Conservation (phyloP, 495 filamentous ascomycete genomes). For the Daldinia caldariorum region DNA sequence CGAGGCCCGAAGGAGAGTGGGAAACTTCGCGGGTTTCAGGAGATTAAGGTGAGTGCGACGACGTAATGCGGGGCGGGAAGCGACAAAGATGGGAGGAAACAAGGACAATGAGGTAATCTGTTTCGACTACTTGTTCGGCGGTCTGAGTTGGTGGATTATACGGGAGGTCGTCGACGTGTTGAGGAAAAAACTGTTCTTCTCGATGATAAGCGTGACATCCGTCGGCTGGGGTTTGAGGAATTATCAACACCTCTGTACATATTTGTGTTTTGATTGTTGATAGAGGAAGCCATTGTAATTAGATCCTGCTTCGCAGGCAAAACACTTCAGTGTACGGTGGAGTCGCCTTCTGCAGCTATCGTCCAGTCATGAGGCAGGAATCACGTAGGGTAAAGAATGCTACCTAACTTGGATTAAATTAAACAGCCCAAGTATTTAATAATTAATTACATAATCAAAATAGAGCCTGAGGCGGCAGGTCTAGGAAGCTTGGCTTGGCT, state of each 20-base stretch:
- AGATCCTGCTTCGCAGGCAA: slow-evolving; percentile 2
- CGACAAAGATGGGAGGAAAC: slow-evolving; percentile 20
- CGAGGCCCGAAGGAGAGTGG: not conserved
- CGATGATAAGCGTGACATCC: slow-evolving; percentile 13
- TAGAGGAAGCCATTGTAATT: slow-evolving; percentile 27
- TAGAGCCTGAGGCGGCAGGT: too few species aligned
- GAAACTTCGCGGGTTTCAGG: slow-evolving; percentile 4
- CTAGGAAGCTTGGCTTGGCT: too few species aligned
- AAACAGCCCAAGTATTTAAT: too few species aligned
- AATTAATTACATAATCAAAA: too few species aligned
- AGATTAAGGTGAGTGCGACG: slow-evolving; percentile 33
- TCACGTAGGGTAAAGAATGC: too few species aligned
- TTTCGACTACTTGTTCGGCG: not conserved
- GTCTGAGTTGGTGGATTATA: slow-evolving; percentile 4
- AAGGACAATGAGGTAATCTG: slow-evolving; percentile 4
- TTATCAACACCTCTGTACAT: slow-evolving; percentile 22
- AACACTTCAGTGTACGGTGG: not conserved
- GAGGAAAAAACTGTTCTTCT: slow-evolving; percentile 11
- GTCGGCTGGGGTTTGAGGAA: slow-evolving; percentile 1
- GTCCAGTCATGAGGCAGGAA: not conserved
- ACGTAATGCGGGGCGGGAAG: slow-evolving; percentile 34
- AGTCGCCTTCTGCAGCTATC: not conserved
- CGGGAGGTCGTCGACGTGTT: slow-evolving; percentile 28
- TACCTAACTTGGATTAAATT: too few species aligned
- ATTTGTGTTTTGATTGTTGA: slow-evolving; percentile 36